phyloP scores from a whole-genome alignment of 2,329 filamentous ascomycete genomes.

The Grosmannia penicillata region DNA sequence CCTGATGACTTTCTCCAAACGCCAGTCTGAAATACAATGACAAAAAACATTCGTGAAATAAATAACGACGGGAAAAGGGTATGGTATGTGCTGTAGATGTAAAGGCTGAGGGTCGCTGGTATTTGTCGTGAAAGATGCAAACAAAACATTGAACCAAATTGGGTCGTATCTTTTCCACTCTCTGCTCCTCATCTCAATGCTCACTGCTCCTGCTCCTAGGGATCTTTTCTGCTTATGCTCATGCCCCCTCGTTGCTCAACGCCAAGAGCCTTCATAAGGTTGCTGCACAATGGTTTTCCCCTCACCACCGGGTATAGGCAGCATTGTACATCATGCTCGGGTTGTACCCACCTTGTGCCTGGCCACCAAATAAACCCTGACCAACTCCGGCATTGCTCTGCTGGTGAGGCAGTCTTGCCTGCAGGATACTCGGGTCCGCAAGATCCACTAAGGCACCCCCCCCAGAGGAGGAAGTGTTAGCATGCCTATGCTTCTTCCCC shows the following conservation, averaged over 20 bases:
- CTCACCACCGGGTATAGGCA: constrained; percentile 54
- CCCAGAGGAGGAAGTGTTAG: constrained; percentile 99
- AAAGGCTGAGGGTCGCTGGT: background rate
- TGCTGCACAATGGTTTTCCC: too few species aligned
- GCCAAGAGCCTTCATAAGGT: constrained; percentile 20
- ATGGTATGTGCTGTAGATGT: background rate
- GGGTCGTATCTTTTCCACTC: background rate
- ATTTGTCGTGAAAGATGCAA: background rate
- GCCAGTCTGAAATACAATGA: background rate
- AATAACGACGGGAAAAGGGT: background rate
- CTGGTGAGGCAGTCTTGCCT: constrained; percentile 83
- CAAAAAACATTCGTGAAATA: background rate
- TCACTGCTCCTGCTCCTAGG: too few species aligned
- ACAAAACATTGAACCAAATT: background rate
- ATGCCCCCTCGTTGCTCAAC: background rate
- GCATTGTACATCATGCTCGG: constrained; percentile 70
- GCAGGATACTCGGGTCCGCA: constrained; percentile 99
- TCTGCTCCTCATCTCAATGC: background rate
- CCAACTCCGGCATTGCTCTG: constrained; percentile 71
- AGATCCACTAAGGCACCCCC: constrained; percentile 99
- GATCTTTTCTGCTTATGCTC: too few species aligned
- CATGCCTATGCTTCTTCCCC: constrained; percentile 99
- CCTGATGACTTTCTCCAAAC: background rate
- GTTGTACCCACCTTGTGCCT: constrained; percentile 91
- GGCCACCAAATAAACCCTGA: constrained; percentile 80